Conservation (phyloP, 2,329 filamentous ascomycete species). For the Balansia obtecta region DNA sequence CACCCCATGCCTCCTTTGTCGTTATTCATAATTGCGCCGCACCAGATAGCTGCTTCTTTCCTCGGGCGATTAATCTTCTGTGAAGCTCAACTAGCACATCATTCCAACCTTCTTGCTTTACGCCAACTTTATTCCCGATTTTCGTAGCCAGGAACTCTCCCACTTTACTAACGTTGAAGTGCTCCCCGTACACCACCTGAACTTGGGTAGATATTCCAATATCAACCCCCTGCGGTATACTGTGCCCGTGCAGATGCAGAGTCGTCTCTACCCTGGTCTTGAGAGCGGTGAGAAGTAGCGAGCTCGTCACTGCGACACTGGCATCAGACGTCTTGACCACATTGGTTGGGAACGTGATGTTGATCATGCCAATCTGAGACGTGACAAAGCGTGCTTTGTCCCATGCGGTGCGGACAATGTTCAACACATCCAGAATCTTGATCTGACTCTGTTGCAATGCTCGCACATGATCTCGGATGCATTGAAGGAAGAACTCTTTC, state of each 20-base stretch:
- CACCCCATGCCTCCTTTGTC: slow-evolving; percentile 9
- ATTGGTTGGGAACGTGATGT: slow-evolving; percentile 51
- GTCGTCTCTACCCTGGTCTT: slow-evolving; percentile 56
- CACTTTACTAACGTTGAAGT: slow-evolving; percentile 65
- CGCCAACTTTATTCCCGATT: slow-evolving; percentile 31
- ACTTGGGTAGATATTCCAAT: slow-evolving; percentile 43
- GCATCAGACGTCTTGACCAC: slow-evolving; percentile 53
- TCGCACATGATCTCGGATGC: slow-evolving; percentile 56
- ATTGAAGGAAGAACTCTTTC: slow-evolving; percentile 64
- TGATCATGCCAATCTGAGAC: slow-evolving; percentile 48
- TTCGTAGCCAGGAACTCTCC: slow-evolving; percentile 50
- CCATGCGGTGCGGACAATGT: slow-evolving; percentile 51
- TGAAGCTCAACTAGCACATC: slow-evolving; percentile 43
- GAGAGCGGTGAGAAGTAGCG: slow-evolving; percentile 50
- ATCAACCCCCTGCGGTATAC: slow-evolving; percentile 35
- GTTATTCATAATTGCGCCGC: slow-evolving; percentile 16
- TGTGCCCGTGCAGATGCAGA: slow-evolving; percentile 40
- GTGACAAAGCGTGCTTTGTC: slow-evolving; percentile 47
- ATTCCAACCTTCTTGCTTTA: slow-evolving; percentile 35
- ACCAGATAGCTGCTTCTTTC: slow-evolving; percentile 29
- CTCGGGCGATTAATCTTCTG: slow-evolving; percentile 41
- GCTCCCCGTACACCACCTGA: slow-evolving; percentile 62
- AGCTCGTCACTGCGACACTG: slow-evolving; percentile 46
- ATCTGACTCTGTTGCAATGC: slow-evolving; percentile 46
- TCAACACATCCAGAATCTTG: slow-evolving; percentile 43